Evolutionary conservation across 495 filamentous ascomycete genomes (phyloP).

Genomic region (Extremus antarcticus): DNA sequence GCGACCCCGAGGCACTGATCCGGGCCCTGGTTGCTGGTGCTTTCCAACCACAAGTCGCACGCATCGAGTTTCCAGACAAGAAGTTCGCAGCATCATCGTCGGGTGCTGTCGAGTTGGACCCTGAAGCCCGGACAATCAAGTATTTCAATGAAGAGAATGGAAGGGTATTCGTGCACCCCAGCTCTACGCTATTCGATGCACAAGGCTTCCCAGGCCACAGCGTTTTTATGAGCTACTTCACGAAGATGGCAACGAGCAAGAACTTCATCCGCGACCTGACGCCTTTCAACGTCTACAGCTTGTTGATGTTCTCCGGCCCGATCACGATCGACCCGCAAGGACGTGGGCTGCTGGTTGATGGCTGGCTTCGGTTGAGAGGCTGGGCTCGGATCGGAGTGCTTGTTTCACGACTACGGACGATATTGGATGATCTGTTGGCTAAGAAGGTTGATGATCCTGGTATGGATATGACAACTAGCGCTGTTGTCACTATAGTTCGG

Average conservation of each 20-base stretch:
- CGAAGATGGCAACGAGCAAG: constrained; percentile 81
- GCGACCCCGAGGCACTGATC: constrained; percentile 49
- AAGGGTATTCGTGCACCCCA: constrained; percentile 84
- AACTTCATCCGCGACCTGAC: constrained; percentile 80
- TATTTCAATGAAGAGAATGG: constrained; percentile 82
- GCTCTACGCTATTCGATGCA: constrained; percentile 71
- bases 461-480: constrained; percentile 44
- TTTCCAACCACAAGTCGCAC: constrained; percentile 82
- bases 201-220: constrained; percentile 59
- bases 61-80: constrained; percentile 87
- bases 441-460: constrained; percentile 66
- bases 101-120: constrained; percentile 83
- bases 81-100: constrained; percentile 77
- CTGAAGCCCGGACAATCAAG: constrained; percentile 81
- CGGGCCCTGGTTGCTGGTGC: constrained; percentile 82
- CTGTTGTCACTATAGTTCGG: constrained; percentile 66
- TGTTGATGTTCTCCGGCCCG: constrained; percentile 80
- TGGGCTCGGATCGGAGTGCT: constrained; percentile 94
- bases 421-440: constrained; percentile 76
- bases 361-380: constrained; percentile 78
- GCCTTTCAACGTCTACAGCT: constrained; percentile 84
- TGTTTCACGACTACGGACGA: constrained; percentile 66
- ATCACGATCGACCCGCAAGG: constrained; percentile 81
- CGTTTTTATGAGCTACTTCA: constrained; percentile 73
- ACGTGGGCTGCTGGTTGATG: constrained; percentile 80